Conservation (phyloP, 75 land plant species). For the Picea sitchensis region DNA sequence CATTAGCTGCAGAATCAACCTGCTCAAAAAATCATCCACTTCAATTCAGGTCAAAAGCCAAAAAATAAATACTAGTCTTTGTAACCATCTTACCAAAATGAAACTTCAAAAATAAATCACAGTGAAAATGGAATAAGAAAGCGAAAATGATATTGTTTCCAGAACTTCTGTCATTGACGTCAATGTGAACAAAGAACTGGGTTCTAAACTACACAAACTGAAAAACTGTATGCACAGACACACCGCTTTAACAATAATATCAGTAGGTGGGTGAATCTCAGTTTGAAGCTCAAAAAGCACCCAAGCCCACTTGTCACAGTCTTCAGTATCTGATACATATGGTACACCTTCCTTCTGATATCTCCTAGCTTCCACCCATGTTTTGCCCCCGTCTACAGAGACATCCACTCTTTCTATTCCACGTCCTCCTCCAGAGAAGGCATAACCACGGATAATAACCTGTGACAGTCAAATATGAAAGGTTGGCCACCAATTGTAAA, state of each 20-base stretch:
- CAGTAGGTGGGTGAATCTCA: slow-evolving; percentile 39
- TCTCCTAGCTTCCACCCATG: slow-evolving; percentile 82
- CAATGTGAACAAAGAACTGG: too few relatives aligned
- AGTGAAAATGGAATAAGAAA: slow-evolving; percentile 1
- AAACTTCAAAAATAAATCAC: background rate
- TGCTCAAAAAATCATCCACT: slow-evolving; percentile 20
- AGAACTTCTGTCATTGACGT: background rate
- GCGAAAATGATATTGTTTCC: background rate
- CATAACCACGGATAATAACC: slow-evolving; percentile 80
- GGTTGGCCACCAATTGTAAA: background rate
- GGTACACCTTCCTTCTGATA: slow-evolving; percentile 40
- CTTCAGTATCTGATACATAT: slow-evolving; percentile 45
- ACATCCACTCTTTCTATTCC: slow-evolving; percentile 97
- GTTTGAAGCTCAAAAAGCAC: slow-evolving; percentile 63
- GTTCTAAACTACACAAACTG: background rate
- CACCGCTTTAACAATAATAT: slow-evolving; percentile 93
- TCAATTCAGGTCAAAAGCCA: background rate
- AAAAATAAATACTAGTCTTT: background rate
- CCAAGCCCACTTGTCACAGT: slow-evolving; percentile 89
- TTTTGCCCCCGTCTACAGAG: slow-evolving; percentile 88
- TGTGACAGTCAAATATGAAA: slow-evolving; percentile 18
- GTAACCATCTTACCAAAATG: background rate
- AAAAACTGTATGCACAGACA: slow-evolving; percentile 7
- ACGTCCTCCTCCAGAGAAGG: slow-evolving; percentile 94
- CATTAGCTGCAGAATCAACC: slow-evolving; percentile 92